Conservation (phyloP, 441 rosid genomes). For the Erodium texanum region DNA sequence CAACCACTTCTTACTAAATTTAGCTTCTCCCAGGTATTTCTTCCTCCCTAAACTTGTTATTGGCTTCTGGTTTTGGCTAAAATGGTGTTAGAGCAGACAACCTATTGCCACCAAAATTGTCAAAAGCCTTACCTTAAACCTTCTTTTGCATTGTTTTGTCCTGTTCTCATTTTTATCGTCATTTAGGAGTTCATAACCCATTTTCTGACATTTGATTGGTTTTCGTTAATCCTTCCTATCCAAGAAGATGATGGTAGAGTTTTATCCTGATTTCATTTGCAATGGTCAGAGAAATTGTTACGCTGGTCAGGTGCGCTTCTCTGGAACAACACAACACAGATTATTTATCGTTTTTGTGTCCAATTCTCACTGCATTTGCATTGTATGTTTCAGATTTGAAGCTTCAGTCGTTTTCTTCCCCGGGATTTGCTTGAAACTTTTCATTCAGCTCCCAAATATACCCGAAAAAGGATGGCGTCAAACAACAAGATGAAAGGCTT, state of each 20-base stretch:
- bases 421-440: background rate
- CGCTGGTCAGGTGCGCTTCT: background rate
- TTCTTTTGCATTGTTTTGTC: background rate
- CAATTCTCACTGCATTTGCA: background rate
- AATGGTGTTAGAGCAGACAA: conserved; percentile 10
- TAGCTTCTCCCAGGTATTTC: conserved; percentile 12
- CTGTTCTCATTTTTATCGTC: background rate
- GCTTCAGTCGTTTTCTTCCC: background rate
- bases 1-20: conserved; percentile 13
- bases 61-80: conserved; percentile 15
- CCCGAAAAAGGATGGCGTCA: conserved; percentile 11
- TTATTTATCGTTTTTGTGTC: background rate
- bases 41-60: background rate
- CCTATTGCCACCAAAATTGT: conserved; percentile 28
- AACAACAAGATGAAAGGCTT: conserved; percentile 75
- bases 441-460: background rate
- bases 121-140: conserved; percentile 10
- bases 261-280: background rate
- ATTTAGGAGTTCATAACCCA: background rate
- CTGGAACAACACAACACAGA: background rate
- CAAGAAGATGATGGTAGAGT: background rate
- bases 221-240: background rate
- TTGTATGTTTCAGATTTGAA: conserved; percentile 21
- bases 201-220: no score
- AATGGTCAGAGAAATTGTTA: background rate